Percentiles rank a stretch among this genome's conserved stretches.
These are phyloP conservation scores for Neonectria neomacrospora DNA, from an alignment of 2,329 filamentous ascomycete genomes.

Conservation along the genomic window DNA sequence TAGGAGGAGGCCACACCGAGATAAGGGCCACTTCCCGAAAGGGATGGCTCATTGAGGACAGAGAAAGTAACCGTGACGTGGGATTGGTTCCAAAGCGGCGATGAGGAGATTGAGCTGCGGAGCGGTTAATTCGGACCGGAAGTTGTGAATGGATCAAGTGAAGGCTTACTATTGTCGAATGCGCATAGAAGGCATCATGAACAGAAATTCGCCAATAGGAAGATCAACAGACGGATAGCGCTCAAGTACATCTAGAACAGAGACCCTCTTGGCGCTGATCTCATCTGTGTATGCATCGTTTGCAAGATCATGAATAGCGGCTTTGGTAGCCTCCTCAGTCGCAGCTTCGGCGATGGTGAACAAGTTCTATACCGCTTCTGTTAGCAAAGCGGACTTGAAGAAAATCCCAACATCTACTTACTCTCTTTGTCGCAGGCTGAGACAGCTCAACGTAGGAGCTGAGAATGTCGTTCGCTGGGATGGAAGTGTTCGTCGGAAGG, in stretches of 20 bases:
- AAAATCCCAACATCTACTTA: conserved; percentile 39
- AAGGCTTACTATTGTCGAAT: conserved; percentile 71
- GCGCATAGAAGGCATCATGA: conserved; percentile 79
- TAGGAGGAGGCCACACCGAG: conserved; percentile 70
- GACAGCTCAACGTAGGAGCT: conserved; percentile 77
- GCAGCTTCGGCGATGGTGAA: conserved; percentile 59
- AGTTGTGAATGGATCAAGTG: conserved; percentile 54
- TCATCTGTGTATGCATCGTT: conserved; percentile 58
- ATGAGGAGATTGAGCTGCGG: conserved; percentile 74
- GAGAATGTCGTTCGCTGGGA: conserved; percentile 72
- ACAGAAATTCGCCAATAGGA: conserved; percentile 72
- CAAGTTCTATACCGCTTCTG: conserved; percentile 39
- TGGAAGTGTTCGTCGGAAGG: conserved; percentile 64
- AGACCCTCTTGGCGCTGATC: conserved; percentile 66
- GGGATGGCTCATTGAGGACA: conserved; percentile 67
- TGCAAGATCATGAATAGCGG: conserved; percentile 58
- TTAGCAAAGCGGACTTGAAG: conserved; percentile 17
- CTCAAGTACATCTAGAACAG: conserved; percentile 75
- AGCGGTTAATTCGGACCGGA: not conserved
- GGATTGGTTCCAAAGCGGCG: conserved; percentile 67
- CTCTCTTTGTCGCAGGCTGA: conserved; percentile 75
- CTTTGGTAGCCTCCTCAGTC: conserved; percentile 54
- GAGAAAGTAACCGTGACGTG: conserved; percentile 74
- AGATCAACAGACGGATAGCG: conserved; percentile 67
- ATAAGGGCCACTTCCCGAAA: conserved; percentile 59